Conservation (phyloP, 2,329 filamentous ascomycete genomes). For the Hypoxylon sp. region DNA sequence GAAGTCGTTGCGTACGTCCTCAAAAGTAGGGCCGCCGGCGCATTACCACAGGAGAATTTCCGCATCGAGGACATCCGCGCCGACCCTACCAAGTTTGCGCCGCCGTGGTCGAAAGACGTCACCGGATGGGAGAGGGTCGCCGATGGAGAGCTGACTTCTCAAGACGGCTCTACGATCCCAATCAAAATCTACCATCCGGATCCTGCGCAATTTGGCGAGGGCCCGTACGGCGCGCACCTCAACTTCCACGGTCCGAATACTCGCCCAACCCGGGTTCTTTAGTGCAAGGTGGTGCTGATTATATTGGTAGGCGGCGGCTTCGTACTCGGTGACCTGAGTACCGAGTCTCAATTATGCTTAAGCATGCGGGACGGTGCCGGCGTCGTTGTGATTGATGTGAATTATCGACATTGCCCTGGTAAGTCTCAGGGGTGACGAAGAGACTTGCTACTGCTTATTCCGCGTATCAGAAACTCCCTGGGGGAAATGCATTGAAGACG, state of each 20-base stretch:
- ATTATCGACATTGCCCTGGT: conserved; percentile 58
- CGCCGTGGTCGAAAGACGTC: conserved; percentile 48
- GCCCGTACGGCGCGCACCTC: conserved; percentile 53
- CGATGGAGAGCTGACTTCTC: conserved; percentile 47
- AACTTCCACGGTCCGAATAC: conserved; percentile 52
- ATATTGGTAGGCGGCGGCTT: conserved; percentile 53
- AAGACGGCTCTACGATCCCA: conserved; percentile 49
- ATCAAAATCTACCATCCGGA: conserved; percentile 54
- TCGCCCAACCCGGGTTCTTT: not conserved
- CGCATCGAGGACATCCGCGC: conserved; percentile 51
- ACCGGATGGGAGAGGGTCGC: conserved; percentile 48
- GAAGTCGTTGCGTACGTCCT: conserved; percentile 49
- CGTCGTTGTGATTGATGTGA: conserved; percentile 55
- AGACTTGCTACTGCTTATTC: not conserved
- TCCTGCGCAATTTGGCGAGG: conserved; percentile 46
- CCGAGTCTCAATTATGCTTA: conserved; percentile 53
- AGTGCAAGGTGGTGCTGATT: not conserved
- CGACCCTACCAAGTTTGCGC: conserved; percentile 47
- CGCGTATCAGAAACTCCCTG: conserved; percentile 49
- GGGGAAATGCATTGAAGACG: conserved; percentile 55
- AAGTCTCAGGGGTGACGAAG: conserved; percentile 6
- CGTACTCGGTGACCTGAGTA: conserved; percentile 53
- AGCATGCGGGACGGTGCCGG: conserved; percentile 55
- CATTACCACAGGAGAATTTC: conserved; percentile 39
- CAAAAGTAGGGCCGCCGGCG: conserved; percentile 41